These are phyloP conservation scores for Zasmidium angulare DNA, from an alignment of 2,329 filamentous ascomycete species.

Conservation along the genomic window DNA sequence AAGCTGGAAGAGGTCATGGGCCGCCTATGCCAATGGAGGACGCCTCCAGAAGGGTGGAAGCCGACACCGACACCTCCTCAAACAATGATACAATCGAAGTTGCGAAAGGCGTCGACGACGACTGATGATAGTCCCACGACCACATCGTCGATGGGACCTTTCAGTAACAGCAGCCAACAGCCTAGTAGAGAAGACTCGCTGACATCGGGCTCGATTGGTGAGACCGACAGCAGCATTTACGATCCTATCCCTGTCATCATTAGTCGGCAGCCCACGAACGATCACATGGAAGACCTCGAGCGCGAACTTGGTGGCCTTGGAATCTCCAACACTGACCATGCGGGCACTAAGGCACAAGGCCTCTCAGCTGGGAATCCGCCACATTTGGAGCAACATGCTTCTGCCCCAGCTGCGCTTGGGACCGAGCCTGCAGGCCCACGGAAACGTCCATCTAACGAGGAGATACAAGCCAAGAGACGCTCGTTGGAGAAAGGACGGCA, in stretches of 20 bases:
- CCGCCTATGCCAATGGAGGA: constrained; percentile 89
- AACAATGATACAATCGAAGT: constrained; percentile 58
- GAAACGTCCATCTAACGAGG: constrained; percentile 69
- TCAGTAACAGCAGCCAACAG: constrained; percentile 30
- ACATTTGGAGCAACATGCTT: constrained; percentile 62
- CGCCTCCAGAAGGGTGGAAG: constrained; percentile 63
- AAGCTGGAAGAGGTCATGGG: constrained; percentile 88
- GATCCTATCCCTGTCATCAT: constrained; percentile 78
- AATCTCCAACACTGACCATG: constrained; percentile 49
- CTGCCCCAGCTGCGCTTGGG: constrained; percentile 56
- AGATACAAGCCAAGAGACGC: constrained; percentile 71
- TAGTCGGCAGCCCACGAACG: constrained; percentile 66
- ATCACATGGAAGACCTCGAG: constrained; percentile 59
- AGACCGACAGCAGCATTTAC: constrained; percentile 74
- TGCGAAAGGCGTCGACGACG: constrained; percentile 64
- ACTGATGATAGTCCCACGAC: constrained; percentile 81
- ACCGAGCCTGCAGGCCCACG: constrained; percentile 42
- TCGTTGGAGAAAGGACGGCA: constrained; percentile 69
- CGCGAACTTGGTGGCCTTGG: constrained; percentile 65
- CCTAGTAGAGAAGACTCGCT: constrained; percentile 86
- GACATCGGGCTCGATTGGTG: constrained; percentile 75
- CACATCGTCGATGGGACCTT: constrained; percentile 56
- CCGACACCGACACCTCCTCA: constrained; percentile 35
- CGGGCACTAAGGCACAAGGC: constrained; percentile 9
- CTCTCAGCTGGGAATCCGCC: constrained; percentile 39